Evolutionary conservation across 768 basidiomycete species (phyloP), one percentile per base, ranked within the genome.

Genomic region (Pulveroboletus sp.): DNA sequence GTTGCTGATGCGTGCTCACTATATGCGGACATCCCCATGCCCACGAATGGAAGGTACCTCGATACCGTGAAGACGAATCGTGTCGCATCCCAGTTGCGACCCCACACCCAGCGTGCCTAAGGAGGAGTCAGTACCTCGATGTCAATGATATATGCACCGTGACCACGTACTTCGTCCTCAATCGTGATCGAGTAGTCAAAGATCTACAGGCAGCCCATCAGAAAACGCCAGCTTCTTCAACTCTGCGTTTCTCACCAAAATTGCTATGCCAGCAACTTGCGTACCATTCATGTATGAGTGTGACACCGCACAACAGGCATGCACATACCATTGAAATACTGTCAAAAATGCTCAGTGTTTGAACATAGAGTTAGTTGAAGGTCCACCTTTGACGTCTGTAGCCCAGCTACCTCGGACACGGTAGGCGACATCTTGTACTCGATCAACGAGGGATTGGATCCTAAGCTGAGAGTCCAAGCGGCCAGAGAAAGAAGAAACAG

Each of bases 21-120:
- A 38, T 57, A 54, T 29, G 31, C 44, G 23, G 52, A 48, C 39
- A 63, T 23, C 6, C 14, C 52, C 27, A 17, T 10, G 6, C 55
- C 58, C 6, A 35, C 29, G 23, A 57, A 61, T 4, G 60, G 59
- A 10, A 63, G 23, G 45, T 63, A 62, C 24, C 59, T 61, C 6
- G 60, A 63, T 16, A 43, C 16, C 11, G 32, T 50, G 20, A 63
- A 62, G 26, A 57, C 8, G 27, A 46, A 11, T 22, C 58, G 55
- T 1, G 55, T 57, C 12, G 5, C 22, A 24, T 51, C 49, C 58
- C 60, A 62, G 20, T 16, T 29, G n/a, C 55, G 51, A 4, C 42
- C 38, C 60, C 58, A 63, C 3, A 63, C 43, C 51, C 51, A 62
- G n/a, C 31, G 47, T 20, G 24, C 58, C 60, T 62, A 23, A 35